phyloP scores from a whole-genome alignment of 2,329 filamentous ascomycete genomes.

The Elsinoe perseae region DNA sequence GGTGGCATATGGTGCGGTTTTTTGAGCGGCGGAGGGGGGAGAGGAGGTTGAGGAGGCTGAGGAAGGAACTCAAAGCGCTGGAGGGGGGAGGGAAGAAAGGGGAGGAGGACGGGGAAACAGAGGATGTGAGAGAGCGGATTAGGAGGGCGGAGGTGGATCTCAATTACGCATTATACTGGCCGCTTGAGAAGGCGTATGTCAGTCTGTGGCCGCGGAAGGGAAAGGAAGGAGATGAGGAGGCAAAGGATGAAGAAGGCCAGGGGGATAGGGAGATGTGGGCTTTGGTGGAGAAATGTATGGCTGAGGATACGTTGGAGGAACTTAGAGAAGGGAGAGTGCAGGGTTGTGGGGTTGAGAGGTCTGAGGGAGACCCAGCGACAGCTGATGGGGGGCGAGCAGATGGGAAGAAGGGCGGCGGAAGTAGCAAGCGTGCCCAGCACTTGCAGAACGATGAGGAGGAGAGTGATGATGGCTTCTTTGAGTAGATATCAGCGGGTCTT shows the following conservation, averaged over 20 bases:
- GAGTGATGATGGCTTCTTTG: conserved; percentile 33
- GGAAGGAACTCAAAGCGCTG: conserved; percentile 49
- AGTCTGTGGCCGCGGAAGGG: conserved; percentile 41
- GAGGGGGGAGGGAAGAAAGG: conserved; percentile 47
- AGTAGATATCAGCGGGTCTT: conserved; percentile 15
- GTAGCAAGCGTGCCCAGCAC: not conserved
- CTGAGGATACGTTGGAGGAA: conserved; percentile 47
- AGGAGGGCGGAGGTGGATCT: conserved; percentile 56
- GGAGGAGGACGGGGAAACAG: conserved; percentile 31
- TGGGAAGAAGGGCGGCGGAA: conserved; percentile 9
- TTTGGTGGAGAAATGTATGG: conserved; percentile 57
- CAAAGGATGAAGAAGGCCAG: not conserved
- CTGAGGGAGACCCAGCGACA: not conserved
- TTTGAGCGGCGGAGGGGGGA: conserved; percentile 75
- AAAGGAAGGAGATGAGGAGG: conserved; percentile 21
- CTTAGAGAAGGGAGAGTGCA: conserved; percentile 37
- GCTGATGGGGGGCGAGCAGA: not conserved
- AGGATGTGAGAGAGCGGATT: conserved; percentile 46
- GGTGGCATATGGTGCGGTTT: conserved; percentile 78
- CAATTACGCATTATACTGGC: conserved; percentile 66
- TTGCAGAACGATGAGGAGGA: conserved; percentile 24
- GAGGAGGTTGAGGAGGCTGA: conserved; percentile 57
- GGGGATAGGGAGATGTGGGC: conserved; percentile 56
- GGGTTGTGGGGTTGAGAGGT: conserved; percentile 9
- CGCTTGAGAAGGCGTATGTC: conserved; percentile 63